Conservation (phyloP, 1,284 basidiomycete genomes). For the Sporisorium iseilematis-ciliati region DNA sequence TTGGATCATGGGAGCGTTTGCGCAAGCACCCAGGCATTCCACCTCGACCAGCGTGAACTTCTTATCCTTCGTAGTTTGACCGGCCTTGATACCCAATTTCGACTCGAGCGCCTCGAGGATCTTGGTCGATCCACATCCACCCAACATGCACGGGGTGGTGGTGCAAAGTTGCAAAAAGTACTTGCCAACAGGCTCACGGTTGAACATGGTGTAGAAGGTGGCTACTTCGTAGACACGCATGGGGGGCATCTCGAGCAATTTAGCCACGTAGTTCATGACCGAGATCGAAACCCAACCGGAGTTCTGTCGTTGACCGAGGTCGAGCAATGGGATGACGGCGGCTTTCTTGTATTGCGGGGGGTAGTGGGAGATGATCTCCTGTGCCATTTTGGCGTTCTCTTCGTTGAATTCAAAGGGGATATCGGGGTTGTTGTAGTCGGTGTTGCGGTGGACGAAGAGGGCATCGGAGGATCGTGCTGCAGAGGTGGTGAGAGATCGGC, state of each 20-base stretch:
- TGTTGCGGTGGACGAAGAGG: constrained; percentile 81
- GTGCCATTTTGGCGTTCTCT: constrained; percentile 84
- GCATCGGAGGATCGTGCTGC: constrained; percentile 58
- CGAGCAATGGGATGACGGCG: constrained; percentile 94
- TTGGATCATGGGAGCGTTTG: constrained; percentile 99
- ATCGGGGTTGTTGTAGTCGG: constrained; percentile 79
- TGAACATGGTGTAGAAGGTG: constrained; percentile 97
- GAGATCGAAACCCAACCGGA: constrained; percentile 98
- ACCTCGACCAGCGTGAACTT: constrained; percentile 98
- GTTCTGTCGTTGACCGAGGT: constrained; percentile 96
- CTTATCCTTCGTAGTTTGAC: constrained; percentile 91
- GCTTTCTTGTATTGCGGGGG: constrained; percentile 95
- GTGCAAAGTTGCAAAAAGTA: constrained; percentile 99
- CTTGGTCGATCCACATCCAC: constrained; percentile 83
- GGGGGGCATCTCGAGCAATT: constrained; percentile 88
- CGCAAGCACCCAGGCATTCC: constrained; percentile 95
- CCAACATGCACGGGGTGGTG: constrained; percentile 97
- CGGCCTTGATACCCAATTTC: constrained; percentile 86
- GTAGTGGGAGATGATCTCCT: constrained; percentile 92
- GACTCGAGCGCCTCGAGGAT: constrained; percentile 87
- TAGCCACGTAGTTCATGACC: constrained; percentile 97
- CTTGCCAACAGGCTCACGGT: constrained; percentile 86
- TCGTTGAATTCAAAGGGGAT: constrained; percentile 89
- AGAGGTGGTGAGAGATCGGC: constrained; percentile 52
- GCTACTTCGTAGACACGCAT: constrained; percentile 99